These are phyloP conservation scores for Mesembryanthemum crystallinum DNA, from an alignment of 148 eudicot species.

Conservation along the genomic window DNA sequence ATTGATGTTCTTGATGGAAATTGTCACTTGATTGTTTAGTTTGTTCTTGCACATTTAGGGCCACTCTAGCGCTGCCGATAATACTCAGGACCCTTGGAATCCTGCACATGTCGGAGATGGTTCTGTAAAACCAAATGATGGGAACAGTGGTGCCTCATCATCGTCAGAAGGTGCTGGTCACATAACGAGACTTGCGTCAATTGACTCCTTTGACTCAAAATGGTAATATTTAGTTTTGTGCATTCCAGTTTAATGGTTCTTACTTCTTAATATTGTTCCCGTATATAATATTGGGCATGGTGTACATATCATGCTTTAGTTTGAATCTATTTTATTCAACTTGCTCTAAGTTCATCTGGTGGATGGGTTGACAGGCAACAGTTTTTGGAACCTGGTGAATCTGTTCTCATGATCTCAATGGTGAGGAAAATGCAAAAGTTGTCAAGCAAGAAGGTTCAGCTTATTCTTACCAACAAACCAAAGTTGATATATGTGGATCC, in stretches of 20 bases:
- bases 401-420: constrained; percentile 96
- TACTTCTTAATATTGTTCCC: neutral
- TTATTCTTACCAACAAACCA: constrained; percentile 94
- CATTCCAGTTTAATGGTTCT: neutral
- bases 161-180: constrained; percentile 61
- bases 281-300: constrained; percentile 1
- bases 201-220: constrained; percentile 95
- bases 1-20: constrained; percentile 1
- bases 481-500: constrained; percentile 90
- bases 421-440: constrained; percentile 89
- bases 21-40: constrained; percentile 11
- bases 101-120: constrained; percentile 74
- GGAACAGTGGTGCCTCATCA: constrained; percentile 52
- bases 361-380: constrained; percentile 68
- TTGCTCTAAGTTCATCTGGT: neutral
- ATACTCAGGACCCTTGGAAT: constrained; percentile 66
- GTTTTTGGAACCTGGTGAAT: constrained; percentile 87
- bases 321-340: neutral
- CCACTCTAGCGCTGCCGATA: constrained; percentile 47
- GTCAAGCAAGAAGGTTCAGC: constrained; percentile 96
- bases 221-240: constrained; percentile 42
- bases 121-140: constrained; percentile 49
- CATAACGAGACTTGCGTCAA: constrained; percentile 91
- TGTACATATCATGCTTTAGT: neutral
- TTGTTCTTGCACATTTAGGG: constrained; percentile 34